Evolutionary conservation across 495 filamentous ascomycete species (phyloP), one percentile per base, ranked within the genome.

Genomic region (Aspergillus asperescens): DNA sequence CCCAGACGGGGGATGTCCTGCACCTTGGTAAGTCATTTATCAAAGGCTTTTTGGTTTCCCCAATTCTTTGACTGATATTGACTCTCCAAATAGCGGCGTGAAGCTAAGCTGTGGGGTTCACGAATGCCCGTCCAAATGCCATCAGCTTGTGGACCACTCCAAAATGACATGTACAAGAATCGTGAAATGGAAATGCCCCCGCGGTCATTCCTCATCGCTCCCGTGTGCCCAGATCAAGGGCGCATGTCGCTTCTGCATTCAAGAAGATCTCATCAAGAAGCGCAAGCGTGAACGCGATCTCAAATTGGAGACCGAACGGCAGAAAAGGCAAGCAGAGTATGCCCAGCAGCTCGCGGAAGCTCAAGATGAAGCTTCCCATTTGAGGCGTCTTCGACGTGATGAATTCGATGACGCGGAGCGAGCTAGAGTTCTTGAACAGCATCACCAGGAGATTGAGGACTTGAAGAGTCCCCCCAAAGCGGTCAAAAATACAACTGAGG

Each of bases 1-100:
- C 47, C 87, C 88, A 0, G 87, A 90, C 63, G 87, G 88, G 1
- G 87, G 87, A n/a, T 90, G 86, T 58, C 62, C 62, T 1, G 71
- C 80, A 25, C 78, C 77, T 27, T 92, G 87, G 84, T 86, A 74
- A 49, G 75, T 68, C 31, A 31, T 23, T n/a, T 48, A 5, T 51
- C 39, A n/a, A n/a, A n/a, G n/a, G n/a, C n/a, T n/a, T n/a, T n/a
- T n/a, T n/a, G n/a, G n/a, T n/a, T n/a, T n/a, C n/a, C n/a, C n/a
- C n/a, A n/a, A n/a, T n/a, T n/a, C n/a, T n/a, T n/a, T n/a, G n/a
- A n/a, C n/a, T n/a, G n/a, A n/a, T n/a, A n/a, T n/a, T n/a, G n/a
- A n/a, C n/a, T n/a, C n/a, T n/a, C n/a, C n/a, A 18, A 10, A 2
- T 28, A 82, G 84, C 68, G 72, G 75, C 6, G 73, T 69, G 68